Base-by-base conservation (phyloP, 2,329 filamentous ascomycete species). In the Penicillium sp. region DNA sequence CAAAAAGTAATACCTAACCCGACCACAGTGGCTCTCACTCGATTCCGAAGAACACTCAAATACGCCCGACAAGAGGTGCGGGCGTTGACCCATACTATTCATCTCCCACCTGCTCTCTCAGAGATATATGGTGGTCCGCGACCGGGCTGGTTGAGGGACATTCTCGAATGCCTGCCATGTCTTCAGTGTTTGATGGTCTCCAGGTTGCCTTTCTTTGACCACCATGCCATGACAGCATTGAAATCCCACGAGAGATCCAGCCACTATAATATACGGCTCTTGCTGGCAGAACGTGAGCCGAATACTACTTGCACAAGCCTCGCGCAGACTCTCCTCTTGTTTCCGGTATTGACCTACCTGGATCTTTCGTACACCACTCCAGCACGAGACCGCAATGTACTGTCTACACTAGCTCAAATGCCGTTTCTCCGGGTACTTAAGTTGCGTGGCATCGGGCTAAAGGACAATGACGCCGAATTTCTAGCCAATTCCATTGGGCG, bases 71-170 rank as follows among this genome's bases (percentile, higher is more conserved):
- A 76, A 22, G 74, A 74, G 56, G 81, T 84, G 29, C 73, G 84
- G 50, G 78, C 78, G 48, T 71, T 85, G 46, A 86, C 83, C 8
- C 84, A 86, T 69, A 86, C 84, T 1, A 75, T 87, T 18, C 82
- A 84, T 63, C 74, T 87, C 22, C 83, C 83, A 4, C 82, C 84
- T 4, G 83, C 83, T 2, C 76, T 85, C 57, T 82, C 82, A 2
- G 83, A 86, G 65, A 78, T 85, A 29, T 86, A 86, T 65, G 82
- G 80, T 55, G 82, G 82, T 14, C 84, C 82, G 1, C 79, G 82
- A 55, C 74, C 79, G 3, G 81, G 81, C 55, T 87, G 84, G 84
- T 71, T 87, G 37, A 75, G 80, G 47, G 83, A 86, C 56, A 76
- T 85, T 5, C 74, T 86, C 22, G 81, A 84, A 52, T 78, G 76